Conservation (phyloP, 2,329 filamentous ascomycete species). For the Blastomyces parvus region DNA sequence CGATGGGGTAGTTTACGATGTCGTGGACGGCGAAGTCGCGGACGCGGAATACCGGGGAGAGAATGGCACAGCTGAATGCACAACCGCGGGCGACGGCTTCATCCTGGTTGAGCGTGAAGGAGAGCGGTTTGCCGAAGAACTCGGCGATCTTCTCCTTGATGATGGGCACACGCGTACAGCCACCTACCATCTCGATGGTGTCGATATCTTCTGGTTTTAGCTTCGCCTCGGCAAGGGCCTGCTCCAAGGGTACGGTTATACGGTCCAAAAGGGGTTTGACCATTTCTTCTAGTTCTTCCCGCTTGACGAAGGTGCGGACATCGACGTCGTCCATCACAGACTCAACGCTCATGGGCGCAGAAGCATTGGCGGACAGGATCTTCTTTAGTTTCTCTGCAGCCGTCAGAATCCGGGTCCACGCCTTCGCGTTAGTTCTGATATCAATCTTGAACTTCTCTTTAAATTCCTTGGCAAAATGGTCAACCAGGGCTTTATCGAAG, state of each 20-base stretch:
- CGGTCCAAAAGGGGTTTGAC: slow-evolving; percentile 73
- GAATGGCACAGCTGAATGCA: slow-evolving; percentile 94
- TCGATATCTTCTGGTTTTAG: slow-evolving; percentile 89
- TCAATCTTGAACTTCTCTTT: slow-evolving; percentile 97
- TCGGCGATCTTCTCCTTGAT: slow-evolving; percentile 81
- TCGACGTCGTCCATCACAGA: slow-evolving; percentile 94
- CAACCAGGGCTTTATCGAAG: slow-evolving; percentile 89
- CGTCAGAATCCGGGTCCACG: slow-evolving; percentile 72
- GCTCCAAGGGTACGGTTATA: slow-evolving; percentile 66
- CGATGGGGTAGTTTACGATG: slow-evolving; percentile 94
- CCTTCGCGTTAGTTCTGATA: slow-evolving; percentile 82
- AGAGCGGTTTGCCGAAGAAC: slow-evolving; percentile 88
- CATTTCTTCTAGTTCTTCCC: slow-evolving; percentile 87
- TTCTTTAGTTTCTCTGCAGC: slow-evolving; percentile 98
- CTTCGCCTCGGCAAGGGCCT: slow-evolving; percentile 89
- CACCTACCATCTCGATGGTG: slow-evolving; percentile 83
- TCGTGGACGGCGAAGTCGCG: slow-evolving; percentile 97
- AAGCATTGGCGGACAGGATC: slow-evolving; percentile 88
- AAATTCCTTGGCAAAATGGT: slow-evolving; percentile 93
- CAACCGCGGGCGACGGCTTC: slow-evolving; percentile 93
- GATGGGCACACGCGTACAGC: slow-evolving; percentile 83
- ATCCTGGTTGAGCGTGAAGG: slow-evolving; percentile 96
- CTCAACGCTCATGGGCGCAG: slow-evolving; percentile 90
- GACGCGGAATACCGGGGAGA: slow-evolving; percentile 95
- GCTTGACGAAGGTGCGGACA: slow-evolving; percentile 77